phyloP scores from a whole-genome alignment of 75 land plant species.

The Pseudotsuga menziesii region DNA sequence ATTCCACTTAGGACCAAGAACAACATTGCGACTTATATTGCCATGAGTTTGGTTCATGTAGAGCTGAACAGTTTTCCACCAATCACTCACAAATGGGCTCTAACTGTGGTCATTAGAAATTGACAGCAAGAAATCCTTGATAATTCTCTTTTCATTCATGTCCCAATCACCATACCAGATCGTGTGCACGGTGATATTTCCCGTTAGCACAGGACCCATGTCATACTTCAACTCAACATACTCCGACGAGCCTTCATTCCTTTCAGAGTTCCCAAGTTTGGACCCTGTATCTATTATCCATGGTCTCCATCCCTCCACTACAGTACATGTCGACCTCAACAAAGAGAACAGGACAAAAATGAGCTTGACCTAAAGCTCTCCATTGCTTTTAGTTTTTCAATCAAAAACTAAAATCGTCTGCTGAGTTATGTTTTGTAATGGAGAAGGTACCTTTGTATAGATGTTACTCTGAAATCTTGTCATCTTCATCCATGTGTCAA shows the following conservation, averaged over 20 bases:
- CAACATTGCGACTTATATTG: constrained; percentile 1
- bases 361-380: too few species aligned
- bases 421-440: too few species aligned
- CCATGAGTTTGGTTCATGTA: neutral
- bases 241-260: constrained; percentile 19
- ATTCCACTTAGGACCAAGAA: constrained; percentile 39
- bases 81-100: constrained; percentile 48
- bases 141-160: constrained; percentile 23
- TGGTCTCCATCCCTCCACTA: constrained; percentile 10
- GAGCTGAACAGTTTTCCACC: neutral
- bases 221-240: constrained; percentile 22
- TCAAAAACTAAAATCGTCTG: too few species aligned
- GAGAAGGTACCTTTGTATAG: too few species aligned
- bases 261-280: constrained; percentile 14
- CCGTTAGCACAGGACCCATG: constrained; percentile 65
- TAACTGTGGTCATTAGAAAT: constrained; percentile 27
- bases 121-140: constrained; percentile 73
- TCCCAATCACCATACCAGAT: constrained; percentile 79
- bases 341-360: too few species aligned
- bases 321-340: too few species aligned
- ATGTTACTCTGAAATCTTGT: too few species aligned
- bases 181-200: constrained; percentile 53
- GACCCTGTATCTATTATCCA: constrained; percentile 17
- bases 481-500: too few species aligned
- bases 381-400: too few species aligned